Base-by-base conservation (phyloP, 148 eudicot species). In the Chenopodium album region DNA sequence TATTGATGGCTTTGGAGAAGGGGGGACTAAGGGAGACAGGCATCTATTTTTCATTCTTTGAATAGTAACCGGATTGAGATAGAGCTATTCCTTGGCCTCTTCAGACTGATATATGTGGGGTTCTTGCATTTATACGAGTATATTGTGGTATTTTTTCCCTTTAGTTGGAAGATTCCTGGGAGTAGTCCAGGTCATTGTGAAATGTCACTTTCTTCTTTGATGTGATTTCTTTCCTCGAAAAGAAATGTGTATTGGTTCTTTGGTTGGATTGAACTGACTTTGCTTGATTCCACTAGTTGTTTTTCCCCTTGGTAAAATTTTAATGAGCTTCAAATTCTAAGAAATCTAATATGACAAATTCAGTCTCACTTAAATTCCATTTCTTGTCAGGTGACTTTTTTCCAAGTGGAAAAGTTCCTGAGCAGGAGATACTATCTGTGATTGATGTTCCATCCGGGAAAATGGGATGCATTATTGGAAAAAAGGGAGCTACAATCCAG, bases 401-500 rank as follows among this genome's bases (percentile, higher is more conserved):
- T 64, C 19, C 7, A 26, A 75, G 66, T 44, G 85, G 64, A 68
- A 56, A 79, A 37, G 48, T 79, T 75, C 85, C 85, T 1, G 85
- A 83, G 63, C 73, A 74, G 37, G 85, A 79, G 71, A 83, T 79
- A 74, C 70, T 83, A 68, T 74, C 79, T 23, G 79, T 56, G 46
- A 72, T 79, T 56, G 69, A 83, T 75, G 82, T 83, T 75, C 82
- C 85, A 8, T 46, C 47, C 54, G 76, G 79, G 74, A 79, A 75
- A 83, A 83, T 79, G 85, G 85, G 85, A 67, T 75, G 76, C 85
- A 79, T 83, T 66, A 83, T 83, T 31, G 85, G 85, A 16, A 83
- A 79, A 56, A 83, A 75, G 74, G 85, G 82, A n/a, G 52, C 76
- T 79, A 75, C 85, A 76, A 83, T 79, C 32, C 82, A 74, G 54